Evolutionary conservation across 225 moss, liverwort and hornwort species (phyloP).

Genomic region (Takakia lepidozioides): DNA sequence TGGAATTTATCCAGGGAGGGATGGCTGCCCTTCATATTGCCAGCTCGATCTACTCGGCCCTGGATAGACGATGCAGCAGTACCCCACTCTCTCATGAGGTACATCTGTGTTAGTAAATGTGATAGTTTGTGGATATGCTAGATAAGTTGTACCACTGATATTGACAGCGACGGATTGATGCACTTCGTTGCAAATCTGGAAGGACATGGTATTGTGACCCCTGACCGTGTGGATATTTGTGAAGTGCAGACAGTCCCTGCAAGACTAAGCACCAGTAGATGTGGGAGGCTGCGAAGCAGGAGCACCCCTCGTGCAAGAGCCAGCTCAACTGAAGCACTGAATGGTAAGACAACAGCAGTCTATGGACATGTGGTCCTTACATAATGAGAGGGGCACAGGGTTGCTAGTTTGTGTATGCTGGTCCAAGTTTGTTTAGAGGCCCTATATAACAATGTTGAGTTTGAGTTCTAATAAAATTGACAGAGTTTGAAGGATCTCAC

Average conservation of each 20-base stretch:
- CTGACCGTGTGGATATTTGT: background rate
- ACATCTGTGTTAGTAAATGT: background rate
- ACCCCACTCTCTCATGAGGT: conserved; percentile 20
- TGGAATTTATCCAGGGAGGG: conserved; percentile 11
- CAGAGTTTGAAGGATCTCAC: too few relatives aligned
- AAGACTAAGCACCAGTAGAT: conserved; percentile 16
- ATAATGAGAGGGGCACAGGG: too few relatives aligned
- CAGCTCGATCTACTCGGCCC: conserved; percentile 24
- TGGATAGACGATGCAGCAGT: conserved; percentile 28
- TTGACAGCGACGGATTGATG: background rate
- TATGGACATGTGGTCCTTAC: background rate
- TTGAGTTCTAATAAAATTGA: too few relatives aligned
- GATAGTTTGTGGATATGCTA: background rate
- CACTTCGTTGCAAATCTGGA: background rate
- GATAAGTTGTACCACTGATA: background rate
- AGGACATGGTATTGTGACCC: background rate
- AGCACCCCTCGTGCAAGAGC: conserved; percentile 19
- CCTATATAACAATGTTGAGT: too few relatives aligned
- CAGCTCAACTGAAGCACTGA: conserved; percentile 13
- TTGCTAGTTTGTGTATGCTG: background rate
- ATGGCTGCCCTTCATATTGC: conserved; percentile 34
- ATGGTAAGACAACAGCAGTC: too few relatives aligned
- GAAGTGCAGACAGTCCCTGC: conserved; percentile 14
- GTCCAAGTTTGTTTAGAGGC: too few relatives aligned
- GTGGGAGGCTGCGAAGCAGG: conserved; percentile 13